Evolutionary conservation across 805 yeast genomes (phyloP).

Genomic region (Candida khao-thaluensis): DNA sequence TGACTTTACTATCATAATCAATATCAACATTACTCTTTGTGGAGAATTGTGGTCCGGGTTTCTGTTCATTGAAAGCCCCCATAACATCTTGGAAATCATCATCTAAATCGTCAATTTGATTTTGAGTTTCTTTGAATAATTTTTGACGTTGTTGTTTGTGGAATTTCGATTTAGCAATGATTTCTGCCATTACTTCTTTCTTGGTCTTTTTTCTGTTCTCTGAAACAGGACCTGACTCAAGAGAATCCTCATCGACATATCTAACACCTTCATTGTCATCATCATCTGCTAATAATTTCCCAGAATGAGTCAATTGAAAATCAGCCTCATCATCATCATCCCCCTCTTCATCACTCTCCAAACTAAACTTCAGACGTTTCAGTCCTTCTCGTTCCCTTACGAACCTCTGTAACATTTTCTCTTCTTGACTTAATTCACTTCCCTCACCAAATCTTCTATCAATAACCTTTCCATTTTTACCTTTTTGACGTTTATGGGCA

Average conservation of each 20-base stretch:
- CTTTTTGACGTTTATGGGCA: slow-evolving; percentile 57
- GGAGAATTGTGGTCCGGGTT: slow-evolving; percentile 23
- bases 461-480: slow-evolving; percentile 72
- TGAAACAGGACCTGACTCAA: slow-evolving; percentile 32
- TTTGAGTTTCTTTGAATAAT: slow-evolving; percentile 58
- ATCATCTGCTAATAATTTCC: slow-evolving; percentile 61
- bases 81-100: slow-evolving; percentile 71
- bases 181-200: slow-evolving; percentile 82
- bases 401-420: slow-evolving; percentile 92
- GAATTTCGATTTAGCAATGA: slow-evolving; percentile 78
- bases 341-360: slow-evolving; percentile 66
- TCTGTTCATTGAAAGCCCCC: slow-evolving; percentile 43
- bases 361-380: slow-evolving; percentile 44
- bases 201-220: slow-evolving; percentile 61
- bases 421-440: slow-evolving; percentile 77
- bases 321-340: slow-evolving; percentile 42
- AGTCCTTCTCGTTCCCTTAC: slow-evolving; percentile 78
- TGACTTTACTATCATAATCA: slow-evolving; percentile 65
- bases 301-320: slow-evolving; percentile 72
- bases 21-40: slow-evolving; percentile 40
- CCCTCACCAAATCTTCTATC: slow-evolving; percentile 94
- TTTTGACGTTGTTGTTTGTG: slow-evolving; percentile 74
- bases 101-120: slow-evolving; percentile 64
- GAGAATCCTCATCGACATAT: slow-evolving; percentile 39
- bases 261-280: slow-evolving; percentile 38